A percentile compares a stretch with the other conserved stretches of the same genome.
These are phyloP conservation scores for Mallotus repandus DNA, from an alignment of 441 rosid species.

Conservation along the genomic window DNA sequence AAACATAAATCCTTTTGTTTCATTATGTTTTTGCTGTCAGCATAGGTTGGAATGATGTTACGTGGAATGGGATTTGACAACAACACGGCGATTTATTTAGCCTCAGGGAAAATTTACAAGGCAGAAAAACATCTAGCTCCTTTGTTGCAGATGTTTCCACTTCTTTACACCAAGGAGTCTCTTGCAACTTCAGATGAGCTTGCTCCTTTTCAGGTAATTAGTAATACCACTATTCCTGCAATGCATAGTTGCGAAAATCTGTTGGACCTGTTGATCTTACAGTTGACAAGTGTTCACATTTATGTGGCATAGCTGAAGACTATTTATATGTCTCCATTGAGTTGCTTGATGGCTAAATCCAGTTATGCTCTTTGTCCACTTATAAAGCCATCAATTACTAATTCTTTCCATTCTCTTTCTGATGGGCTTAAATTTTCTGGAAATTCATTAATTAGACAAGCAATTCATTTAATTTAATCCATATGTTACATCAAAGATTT, in stretches of 20 bases:
- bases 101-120: constrained; percentile 77
- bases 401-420: not conserved
- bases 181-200: constrained; percentile 85
- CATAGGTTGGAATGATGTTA: constrained; percentile 93
- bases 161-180: constrained; percentile 77
- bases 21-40: constrained; percentile 48
- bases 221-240: constrained; percentile 1
- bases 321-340: not conserved
- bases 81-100: constrained; percentile 76
- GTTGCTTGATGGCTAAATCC: not conserved
- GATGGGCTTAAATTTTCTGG: not conserved
- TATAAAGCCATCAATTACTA: not conserved
- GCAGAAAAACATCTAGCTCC: constrained; percentile 72
- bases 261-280: not conserved
- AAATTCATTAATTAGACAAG: not conserved
- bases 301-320: not conserved
- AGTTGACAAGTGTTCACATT: not conserved
- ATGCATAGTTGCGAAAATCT: not conserved
- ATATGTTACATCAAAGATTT: not conserved
- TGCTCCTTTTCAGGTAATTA: constrained; percentile 71
- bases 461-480: constrained; percentile 1
- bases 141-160: constrained; percentile 78
- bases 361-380: constrained; percentile 1
- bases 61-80: constrained; percentile 96
- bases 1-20: constrained; percentile 24